Percentiles rank a stretch among this genome's conserved stretches.
These are phyloP conservation scores for Yarrowia sp. DNA, from an alignment of 805 yeast species.

Conservation along the genomic window DNA sequence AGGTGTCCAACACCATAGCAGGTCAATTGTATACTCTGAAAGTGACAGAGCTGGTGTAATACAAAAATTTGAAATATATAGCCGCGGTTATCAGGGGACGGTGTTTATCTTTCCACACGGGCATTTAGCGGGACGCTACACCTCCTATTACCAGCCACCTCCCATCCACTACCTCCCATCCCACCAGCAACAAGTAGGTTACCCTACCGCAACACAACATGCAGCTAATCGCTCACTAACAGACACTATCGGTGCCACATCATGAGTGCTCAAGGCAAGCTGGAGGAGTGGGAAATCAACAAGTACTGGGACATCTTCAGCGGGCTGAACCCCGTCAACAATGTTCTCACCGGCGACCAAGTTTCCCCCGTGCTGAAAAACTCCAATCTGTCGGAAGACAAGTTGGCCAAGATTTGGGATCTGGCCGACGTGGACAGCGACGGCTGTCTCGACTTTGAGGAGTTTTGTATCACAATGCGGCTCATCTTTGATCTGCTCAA, in stretches of 20 bases:
- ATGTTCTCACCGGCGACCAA: constrained; percentile 77
- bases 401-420: constrained; percentile 84
- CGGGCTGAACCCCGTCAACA: constrained; percentile 77
- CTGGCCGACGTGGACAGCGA: constrained; percentile 84
- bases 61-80: not conserved
- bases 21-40: not conserved
- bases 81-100: not conserved
- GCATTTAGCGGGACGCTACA: not conserved
- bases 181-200: not conserved
- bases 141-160: not conserved
- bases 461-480: constrained; percentile 96
- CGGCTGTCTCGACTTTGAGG: constrained; percentile 91
- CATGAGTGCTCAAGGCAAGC: constrained; percentile 35
- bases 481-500: constrained; percentile 87
- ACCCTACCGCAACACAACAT: constrained; percentile 14
- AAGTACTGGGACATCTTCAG: constrained; percentile 97
- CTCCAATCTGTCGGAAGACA: constrained; percentile 74
- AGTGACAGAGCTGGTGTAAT: not conserved
- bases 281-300: constrained; percentile 93
- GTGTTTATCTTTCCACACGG: not conserved
- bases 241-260: constrained; percentile 22
- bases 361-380: constrained; percentile 84
- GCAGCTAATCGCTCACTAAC: constrained; percentile 21
- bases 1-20: not conserved
- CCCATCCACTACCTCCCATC: not conserved